These are phyloP conservation scores for Hygrophila difformis DNA, from an alignment of 257 asterid species.

Conservation along the genomic window DNA sequence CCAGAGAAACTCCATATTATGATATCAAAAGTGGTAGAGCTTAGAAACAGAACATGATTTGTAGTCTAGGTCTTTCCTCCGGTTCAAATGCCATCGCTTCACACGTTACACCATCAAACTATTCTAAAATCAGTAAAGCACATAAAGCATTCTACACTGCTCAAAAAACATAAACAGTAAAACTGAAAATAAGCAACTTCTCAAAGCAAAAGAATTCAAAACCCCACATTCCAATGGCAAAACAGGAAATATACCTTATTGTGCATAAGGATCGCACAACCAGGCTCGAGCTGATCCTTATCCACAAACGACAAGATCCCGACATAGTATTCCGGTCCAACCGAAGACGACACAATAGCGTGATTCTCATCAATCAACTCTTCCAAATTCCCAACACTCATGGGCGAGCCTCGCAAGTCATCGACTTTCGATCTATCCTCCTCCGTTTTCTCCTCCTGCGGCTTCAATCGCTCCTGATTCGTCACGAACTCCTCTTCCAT, in stretches of 20 bases:
- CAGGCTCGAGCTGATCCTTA: constrained; percentile 76
- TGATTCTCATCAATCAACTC: constrained; percentile 78
- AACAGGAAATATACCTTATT: constrained; percentile 37
- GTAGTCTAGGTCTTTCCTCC: no score
- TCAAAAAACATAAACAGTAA: neutral
- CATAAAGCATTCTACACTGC: no score
- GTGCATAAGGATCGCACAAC: constrained; percentile 71
- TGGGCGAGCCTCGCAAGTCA: constrained; percentile 34
- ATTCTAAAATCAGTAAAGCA: no score
- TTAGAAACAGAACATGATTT: no score
- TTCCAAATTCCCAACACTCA: constrained; percentile 50
- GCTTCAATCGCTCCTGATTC: constrained; percentile 41
- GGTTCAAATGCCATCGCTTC: neutral
- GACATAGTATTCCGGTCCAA: constrained; percentile 76
- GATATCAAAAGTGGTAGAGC: no score
- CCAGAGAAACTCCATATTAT: no score
- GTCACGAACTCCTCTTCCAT: constrained; percentile 68
- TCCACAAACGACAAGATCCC: constrained; percentile 70
- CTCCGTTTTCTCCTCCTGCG: constrained; percentile 49
- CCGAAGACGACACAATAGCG: constrained; percentile 61
- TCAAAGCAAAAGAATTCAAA: neutral
- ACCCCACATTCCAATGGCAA: neutral
- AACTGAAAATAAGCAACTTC: neutral
- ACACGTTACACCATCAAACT: neutral
- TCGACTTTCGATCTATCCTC: constrained; percentile 46